phyloP scores from a whole-genome alignment of 179 eudicot genomes.

The Beta lomatogona region DNA sequence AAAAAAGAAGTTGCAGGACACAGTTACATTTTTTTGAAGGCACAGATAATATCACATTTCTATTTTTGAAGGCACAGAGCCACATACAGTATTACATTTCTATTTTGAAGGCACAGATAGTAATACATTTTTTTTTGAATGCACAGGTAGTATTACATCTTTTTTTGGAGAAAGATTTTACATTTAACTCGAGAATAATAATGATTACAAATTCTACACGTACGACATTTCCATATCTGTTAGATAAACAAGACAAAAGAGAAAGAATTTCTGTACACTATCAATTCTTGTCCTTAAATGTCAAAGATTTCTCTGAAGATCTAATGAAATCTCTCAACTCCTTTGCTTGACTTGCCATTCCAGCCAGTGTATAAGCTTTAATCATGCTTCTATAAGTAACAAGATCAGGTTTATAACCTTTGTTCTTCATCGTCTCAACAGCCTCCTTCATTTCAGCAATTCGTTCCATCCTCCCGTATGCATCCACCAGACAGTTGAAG shows the following conservation, averaged over 20 bases:
- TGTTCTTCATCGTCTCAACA: conserved; percentile 66
- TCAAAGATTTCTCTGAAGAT: conserved; percentile 20
- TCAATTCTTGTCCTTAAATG: conserved; percentile 13
- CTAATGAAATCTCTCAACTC: conserved; percentile 40
- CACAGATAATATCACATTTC: no score
- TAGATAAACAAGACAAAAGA: not conserved
- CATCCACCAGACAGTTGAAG: conserved; percentile 80
- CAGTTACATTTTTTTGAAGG: no score
- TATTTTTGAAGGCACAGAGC: no score
- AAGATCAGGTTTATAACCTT: conserved; percentile 66
- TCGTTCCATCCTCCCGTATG: conserved; percentile 79
- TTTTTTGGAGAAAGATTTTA: no score
- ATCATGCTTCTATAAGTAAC: conserved; percentile 79
- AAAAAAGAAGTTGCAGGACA: no score
- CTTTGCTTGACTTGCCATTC: conserved; percentile 67
- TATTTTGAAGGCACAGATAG: no score
- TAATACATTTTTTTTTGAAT: no score
- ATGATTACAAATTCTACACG: no score
- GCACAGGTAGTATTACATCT: no score
- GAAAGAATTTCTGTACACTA: not conserved
- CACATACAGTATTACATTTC: no score
- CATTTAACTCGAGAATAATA: no score
- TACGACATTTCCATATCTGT: no score
- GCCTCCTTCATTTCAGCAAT: conserved; percentile 81
- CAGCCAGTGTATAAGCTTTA: conserved; percentile 65